Evolutionary conservation across 73 alveolate genomes (phyloP).

Genomic region (Paramecium caudatum): DNA sequence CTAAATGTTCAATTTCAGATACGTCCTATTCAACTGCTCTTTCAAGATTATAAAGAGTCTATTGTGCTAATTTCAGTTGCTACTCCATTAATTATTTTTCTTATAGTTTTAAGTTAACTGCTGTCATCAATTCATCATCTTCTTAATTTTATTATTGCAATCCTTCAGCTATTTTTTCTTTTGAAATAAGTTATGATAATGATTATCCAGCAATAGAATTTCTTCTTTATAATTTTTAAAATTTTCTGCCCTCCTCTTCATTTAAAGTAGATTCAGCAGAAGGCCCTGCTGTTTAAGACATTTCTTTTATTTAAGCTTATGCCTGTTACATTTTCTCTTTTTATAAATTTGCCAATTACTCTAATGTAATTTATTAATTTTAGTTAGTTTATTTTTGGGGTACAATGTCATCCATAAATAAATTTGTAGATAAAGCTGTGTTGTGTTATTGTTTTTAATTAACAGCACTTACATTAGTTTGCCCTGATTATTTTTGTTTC

Average conservation of each 20-base stretch:
- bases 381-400: background rate
- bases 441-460: background rate
- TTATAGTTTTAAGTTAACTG: conserved; percentile 26
- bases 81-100: conserved; percentile 28
- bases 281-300: conserved; percentile 66
- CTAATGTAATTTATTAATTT: conserved; percentile 42
- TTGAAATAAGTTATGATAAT: conserved; percentile 33
- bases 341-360: background rate
- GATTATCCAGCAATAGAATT: conserved; percentile 63
- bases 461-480: conserved; percentile 29
- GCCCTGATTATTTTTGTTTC: conserved; percentile 12
- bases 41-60: conserved; percentile 18
- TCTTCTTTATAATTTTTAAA: conserved; percentile 55
- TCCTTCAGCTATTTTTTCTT: conserved; percentile 59
- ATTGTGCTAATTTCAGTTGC: conserved; percentile 22
- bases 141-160: conserved; percentile 1
- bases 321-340: conserved; percentile 51
- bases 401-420: conserved; percentile 12
- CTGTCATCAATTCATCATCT: conserved; percentile 9
- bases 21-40: conserved; percentile 7
- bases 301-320: conserved; percentile 52
- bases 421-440: background rate
- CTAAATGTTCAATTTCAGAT: background rate
- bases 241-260: conserved; percentile 59
- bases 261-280: conserved; percentile 53